Percentiles rank a stretch among this genome's conserved stretches.
These are phyloP conservation scores for Pichia scutulata DNA, from an alignment of 805 yeast genomes.

Conservation along the genomic window DNA sequence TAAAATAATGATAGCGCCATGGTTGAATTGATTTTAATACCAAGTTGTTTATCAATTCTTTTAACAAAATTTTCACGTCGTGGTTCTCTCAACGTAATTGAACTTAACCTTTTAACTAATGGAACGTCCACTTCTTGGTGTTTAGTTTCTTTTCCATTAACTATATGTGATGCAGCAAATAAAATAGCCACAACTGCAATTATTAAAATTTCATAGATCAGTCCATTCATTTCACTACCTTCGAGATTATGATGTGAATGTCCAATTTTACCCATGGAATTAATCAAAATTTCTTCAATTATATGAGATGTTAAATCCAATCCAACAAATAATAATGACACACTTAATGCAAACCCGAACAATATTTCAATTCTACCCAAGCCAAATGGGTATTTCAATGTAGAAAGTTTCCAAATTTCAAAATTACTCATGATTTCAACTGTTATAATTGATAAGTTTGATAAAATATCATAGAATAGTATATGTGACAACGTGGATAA, in stretches of 20 bases:
- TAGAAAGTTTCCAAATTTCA: conserved; percentile 81
- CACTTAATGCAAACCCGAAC: conserved; percentile 78
- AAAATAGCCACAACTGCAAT: conserved; percentile 24
- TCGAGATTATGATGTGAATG: conserved; percentile 19
- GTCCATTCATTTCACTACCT: conserved; percentile 16
- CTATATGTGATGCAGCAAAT: conserved; percentile 26
- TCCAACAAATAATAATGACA: conserved; percentile 84
- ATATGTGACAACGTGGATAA: conserved; percentile 79
- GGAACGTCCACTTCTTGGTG: conserved; percentile 1
- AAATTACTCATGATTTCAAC: conserved; percentile 85
- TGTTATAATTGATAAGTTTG: conserved; percentile 57
- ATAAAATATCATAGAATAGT: conserved; percentile 78
- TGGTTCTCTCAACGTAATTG: conserved; percentile 23
- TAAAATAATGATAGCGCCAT: conserved; percentile 35
- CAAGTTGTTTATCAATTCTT: conserved; percentile 3
- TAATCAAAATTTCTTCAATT: conserved; percentile 62
- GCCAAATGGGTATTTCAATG: conserved; percentile 86
- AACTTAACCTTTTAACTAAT: conserved; percentile 19
- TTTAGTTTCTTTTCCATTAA: conserved; percentile 8
- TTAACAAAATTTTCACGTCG: conserved; percentile 7
- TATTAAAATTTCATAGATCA: conserved; percentile 26
- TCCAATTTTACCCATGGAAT: conserved; percentile 19
- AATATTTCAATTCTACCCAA: conserved; percentile 85
- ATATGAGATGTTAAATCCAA: conserved; percentile 81
- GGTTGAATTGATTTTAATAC: conserved; percentile 31